Evolutionary conservation across 176 grass and related monocot genomes (phyloP).

Genomic region (Ampelocalamus luodianensis): DNA sequence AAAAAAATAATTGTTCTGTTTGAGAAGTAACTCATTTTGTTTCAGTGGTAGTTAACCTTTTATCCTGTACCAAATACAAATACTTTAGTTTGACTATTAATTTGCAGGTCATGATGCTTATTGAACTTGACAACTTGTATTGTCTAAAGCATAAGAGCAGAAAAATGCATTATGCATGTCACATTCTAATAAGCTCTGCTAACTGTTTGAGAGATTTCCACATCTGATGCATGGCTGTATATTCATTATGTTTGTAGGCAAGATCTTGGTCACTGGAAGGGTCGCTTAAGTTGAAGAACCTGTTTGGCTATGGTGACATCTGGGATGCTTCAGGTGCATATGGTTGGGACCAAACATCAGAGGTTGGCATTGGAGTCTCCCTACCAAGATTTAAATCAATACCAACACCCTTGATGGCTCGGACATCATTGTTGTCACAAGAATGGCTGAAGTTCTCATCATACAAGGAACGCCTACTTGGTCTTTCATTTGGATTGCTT

Average conservation of each 20-base stretch:
- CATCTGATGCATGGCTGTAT: conserved; percentile 31
- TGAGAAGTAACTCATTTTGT: conserved; percentile 12
- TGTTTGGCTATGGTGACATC: conserved; percentile 88
- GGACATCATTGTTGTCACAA: conserved; percentile 76
- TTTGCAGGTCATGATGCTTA: conserved; percentile 2
- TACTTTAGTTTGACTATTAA: background rate
- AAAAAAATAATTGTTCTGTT: background rate
- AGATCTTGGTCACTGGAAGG: conserved; percentile 80
- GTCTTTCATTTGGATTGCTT: conserved; percentile 83
- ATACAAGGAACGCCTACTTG: conserved; percentile 75
- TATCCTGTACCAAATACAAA: conserved; percentile 18
- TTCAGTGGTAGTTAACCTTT: background rate
- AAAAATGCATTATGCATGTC: background rate
- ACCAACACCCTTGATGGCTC: conserved; percentile 70
- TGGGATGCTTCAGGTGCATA: conserved; percentile 85
- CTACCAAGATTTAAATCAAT: conserved; percentile 79
- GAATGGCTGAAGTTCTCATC: conserved; percentile 81
- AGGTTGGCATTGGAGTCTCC: conserved; percentile 69
- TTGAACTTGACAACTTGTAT: background rate
- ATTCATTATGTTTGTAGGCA: conserved; percentile 49
- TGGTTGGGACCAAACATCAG: conserved; percentile 70
- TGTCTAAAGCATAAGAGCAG: background rate
- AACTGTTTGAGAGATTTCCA: conserved; percentile 12
- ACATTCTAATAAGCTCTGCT: background rate
- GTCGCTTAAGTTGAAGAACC: conserved; percentile 82